Evolutionary conservation across 768 basidiomycete species (phyloP).

Genomic region (Lactarius hatsudake): DNA sequence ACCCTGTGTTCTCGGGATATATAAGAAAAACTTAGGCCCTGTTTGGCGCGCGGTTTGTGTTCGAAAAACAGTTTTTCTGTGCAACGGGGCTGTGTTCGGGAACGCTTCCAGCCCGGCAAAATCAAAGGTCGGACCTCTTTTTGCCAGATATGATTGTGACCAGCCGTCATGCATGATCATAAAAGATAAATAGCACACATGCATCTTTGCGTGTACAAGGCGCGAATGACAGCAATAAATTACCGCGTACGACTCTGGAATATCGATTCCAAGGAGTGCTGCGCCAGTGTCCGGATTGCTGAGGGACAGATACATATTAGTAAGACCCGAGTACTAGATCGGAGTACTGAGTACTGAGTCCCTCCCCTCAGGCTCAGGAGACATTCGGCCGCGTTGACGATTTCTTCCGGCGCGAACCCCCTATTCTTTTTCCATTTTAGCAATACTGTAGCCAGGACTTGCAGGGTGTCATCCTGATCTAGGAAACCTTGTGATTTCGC

Average conservation of each 20-base stretch:
- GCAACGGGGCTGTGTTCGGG: too few relatives aligned
- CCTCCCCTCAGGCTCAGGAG: too few relatives aligned
- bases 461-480: not conserved
- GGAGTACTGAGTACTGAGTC: too few relatives aligned
- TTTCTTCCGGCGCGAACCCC: not conserved
- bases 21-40: not conserved
- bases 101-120: too few relatives aligned
- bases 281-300: not conserved
- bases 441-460: not conserved
- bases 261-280: not conserved
- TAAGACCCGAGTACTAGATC: not conserved
- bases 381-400: not conserved
- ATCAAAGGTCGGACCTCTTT: too few relatives aligned
- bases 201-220: not conserved
- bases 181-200: not conserved
- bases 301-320: not conserved
- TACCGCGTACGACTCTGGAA: not conserved
- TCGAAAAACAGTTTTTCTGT: not conserved
- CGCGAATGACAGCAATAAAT: not conserved
- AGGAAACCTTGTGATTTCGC: not conserved
- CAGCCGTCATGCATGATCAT: too few relatives aligned
- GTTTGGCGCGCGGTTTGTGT: not conserved
- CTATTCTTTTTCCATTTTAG: not conserved
- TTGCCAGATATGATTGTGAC: too few relatives aligned
- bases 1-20: not conserved